These are phyloP conservation scores for Cryptosporidium parvum DNA, from an alignment of 169 alveolate genomes.

Conservation along the genomic window DNA sequence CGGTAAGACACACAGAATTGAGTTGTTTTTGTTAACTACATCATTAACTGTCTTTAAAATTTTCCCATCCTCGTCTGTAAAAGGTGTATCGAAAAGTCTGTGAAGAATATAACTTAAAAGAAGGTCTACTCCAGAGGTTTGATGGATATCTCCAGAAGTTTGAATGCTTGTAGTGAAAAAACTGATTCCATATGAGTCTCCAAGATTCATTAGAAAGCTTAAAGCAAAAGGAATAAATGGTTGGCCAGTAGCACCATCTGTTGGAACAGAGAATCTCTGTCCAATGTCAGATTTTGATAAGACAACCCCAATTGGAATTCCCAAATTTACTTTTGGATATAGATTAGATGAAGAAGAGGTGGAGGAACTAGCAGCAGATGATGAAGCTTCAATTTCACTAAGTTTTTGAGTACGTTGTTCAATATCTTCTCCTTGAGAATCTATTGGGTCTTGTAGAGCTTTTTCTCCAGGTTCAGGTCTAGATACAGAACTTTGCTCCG, in stretches of 20 bases:
- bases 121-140: constrained; percentile 44
- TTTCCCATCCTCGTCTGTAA: constrained; percentile 34
- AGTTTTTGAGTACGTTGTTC: neutral
- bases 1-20: constrained; percentile 47
- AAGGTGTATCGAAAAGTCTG: constrained; percentile 36
- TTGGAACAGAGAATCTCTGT: constrained; percentile 59
- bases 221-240: constrained; percentile 67
- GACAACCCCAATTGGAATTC: constrained; percentile 66
- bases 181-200: constrained; percentile 63
- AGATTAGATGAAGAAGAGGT: neutral
- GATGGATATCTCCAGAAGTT: constrained; percentile 56
- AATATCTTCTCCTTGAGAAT: neutral
- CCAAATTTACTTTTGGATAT: constrained; percentile 48
- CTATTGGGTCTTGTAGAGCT: neutral
- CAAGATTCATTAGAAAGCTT: constrained; percentile 44
- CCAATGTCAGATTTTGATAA: constrained; percentile 62
- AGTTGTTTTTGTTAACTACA: constrained; percentile 4
- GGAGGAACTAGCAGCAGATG: no score
- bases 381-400: neutral
- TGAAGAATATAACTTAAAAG: constrained; percentile 43
- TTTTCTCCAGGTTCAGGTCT: neutral
- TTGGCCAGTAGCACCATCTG: constrained; percentile 22
- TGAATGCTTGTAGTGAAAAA: constrained; percentile 45
- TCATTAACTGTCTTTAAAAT: constrained; percentile 6
- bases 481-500: no score